Base-by-base conservation (phyloP, 345 rosid genomes). In the Geranium brycei region DNA sequence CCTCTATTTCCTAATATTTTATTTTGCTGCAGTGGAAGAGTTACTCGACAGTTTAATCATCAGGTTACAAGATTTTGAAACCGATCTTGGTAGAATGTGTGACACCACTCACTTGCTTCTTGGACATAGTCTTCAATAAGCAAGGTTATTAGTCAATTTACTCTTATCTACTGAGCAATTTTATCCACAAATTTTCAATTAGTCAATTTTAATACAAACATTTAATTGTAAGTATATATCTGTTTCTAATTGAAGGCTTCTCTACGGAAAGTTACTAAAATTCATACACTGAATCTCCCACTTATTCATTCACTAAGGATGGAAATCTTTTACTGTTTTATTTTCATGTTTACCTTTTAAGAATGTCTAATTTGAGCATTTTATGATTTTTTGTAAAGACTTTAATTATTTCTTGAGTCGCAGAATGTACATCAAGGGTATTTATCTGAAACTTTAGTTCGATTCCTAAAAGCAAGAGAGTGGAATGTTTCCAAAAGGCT, bases 381-480 rank as follows among this genome's bases (percentile, higher is more conserved):
- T 41, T 41, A 5, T 41, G 51, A 41, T 41, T 41, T 41, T n/a
- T n/a, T n/a, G 3, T 41, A 12, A 12, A 3, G 8, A 41, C 1
- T 1, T 41, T 41, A 5, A 41, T 57, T 64, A 7, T 70, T 59
- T 70, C 28, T 35, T 62, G 16, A 60, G 61, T 28, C 69, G 69
- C 82, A 87, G 95, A 87, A 80, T 69, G 57, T 85, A 63, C 88
- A 87, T 76, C 95, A 83, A 78, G 95, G 95, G 51, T 85, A 75
- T 73, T 64, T 31, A 73, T 65, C 76, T 17, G 88, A 83, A 79
- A 81, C 83, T 41, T 75, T 85, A 69, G 72, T 51, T 13, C 95
- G 91, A 15, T 87, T 87, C 72, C 79, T 87, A 32, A 85, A 80
- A 73, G 91, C 91, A 18, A 81, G 95, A 72, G 95, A 87, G 23